Conservation (phyloP, 768 basidiomycete species). For the Suillus variegatus region DNA sequence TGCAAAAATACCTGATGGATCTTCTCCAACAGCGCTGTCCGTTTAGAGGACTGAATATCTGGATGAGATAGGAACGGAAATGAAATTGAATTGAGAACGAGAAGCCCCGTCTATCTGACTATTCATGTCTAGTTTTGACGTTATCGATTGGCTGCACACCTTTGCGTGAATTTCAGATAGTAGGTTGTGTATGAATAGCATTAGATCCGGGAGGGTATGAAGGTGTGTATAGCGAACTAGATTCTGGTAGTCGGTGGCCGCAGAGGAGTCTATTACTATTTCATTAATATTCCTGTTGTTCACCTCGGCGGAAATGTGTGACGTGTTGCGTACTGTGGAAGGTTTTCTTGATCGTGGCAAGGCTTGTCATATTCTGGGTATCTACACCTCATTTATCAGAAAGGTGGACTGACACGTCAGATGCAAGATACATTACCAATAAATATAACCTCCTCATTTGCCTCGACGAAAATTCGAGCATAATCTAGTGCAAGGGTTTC, state of each 20-base stretch:
- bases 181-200: constrained; percentile 60
- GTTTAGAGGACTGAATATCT: constrained; percentile 39
- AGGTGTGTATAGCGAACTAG: constrained; percentile 33
- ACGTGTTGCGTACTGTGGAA: constrained; percentile 22
- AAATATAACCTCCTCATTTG: constrained; percentile 57
- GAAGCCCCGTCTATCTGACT: constrained; percentile 48
- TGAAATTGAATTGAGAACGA: constrained; percentile 68
- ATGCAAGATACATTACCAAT: constrained; percentile 46
- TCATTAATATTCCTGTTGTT: neutral
- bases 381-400: constrained; percentile 32
- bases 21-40: constrained; percentile 46
- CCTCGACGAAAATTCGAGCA: constrained; percentile 46
- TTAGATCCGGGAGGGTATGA: constrained; percentile 52
- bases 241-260: constrained; percentile 29
- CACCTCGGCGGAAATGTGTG: neutral
- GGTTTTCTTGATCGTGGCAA: constrained; percentile 31
- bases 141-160: constrained; percentile 35
- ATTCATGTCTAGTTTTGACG: neutral
- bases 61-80: constrained; percentile 62
- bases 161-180: constrained; percentile 47
- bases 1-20: constrained; percentile 56
- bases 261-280: constrained; percentile 43
- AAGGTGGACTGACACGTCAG: neutral
- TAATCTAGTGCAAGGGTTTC: constrained; percentile 55
- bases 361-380: constrained; percentile 49